Percentiles rank a stretch among this genome's conserved stretches.
phyloP scores from a whole-genome alignment of 2,329 filamentous ascomycete species.

The Colletotrichum karsti region DNA sequence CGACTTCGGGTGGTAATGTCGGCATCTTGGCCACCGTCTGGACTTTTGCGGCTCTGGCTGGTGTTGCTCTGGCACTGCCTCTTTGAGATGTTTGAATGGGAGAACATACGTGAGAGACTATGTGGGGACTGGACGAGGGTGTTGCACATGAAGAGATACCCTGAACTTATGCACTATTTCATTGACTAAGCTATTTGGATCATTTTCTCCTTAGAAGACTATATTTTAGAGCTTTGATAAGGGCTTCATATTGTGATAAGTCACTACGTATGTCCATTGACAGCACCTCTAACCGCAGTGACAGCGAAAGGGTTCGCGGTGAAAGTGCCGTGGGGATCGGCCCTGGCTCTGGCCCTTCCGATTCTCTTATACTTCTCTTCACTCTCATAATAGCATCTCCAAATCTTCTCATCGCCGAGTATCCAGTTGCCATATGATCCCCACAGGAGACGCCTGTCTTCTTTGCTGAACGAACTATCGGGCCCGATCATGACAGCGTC shows the following conservation, averaged over 20 bases:
- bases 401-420: conserved; percentile 38
- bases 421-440: conserved; percentile 47
- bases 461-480: conserved; percentile 42
- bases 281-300: neutral
- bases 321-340: conserved; percentile 46
- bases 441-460: conserved; percentile 49
- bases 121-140: too few relatives aligned
- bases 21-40: neutral
- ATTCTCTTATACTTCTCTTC: conserved; percentile 43
- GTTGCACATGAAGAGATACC: too few relatives aligned
- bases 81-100: neutral
- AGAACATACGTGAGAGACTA: too few relatives aligned
- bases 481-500: conserved; percentile 38
- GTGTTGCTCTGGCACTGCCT: neutral
- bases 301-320: conserved; percentile 43
- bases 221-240: too few relatives aligned
- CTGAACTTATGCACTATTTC: too few relatives aligned
- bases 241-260: too few relatives aligned
- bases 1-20: neutral
- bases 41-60: neutral
- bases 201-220: too few relatives aligned
- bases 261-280: too few relatives aligned
- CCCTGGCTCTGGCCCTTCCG: conserved; percentile 35
- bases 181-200: too few relatives aligned
- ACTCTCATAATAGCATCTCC: conserved; percentile 45